phyloP scores from a whole-genome alignment of 2,329 filamentous ascomycete genomes.

The Neonectria coccinea region DNA sequence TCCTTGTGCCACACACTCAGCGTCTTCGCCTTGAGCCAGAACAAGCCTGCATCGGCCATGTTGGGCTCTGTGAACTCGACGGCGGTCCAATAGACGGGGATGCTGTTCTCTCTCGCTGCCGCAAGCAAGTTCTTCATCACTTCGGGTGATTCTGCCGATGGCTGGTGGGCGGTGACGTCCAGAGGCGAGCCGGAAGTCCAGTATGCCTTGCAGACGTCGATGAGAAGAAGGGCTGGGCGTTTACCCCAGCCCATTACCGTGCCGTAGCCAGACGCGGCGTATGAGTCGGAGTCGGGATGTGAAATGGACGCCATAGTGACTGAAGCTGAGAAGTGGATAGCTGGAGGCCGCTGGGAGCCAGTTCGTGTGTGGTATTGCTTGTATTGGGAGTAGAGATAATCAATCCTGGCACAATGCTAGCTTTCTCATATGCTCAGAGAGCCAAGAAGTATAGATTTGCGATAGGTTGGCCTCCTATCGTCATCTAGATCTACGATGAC shows the following conservation, averaged over 20 bases:
- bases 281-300: conserved; percentile 35
- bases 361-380: not conserved
- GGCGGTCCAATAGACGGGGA: conserved; percentile 58
- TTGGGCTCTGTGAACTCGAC: conserved; percentile 57
- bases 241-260: conserved; percentile 58
- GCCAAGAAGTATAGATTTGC: not conserved
- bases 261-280: conserved; percentile 52
- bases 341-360: not conserved
- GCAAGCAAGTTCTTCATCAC: conserved; percentile 55
- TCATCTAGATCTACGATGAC: not conserved
- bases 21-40: conserved; percentile 56
- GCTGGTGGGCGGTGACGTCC: conserved; percentile 23
- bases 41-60: conserved; percentile 59
- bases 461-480: not conserved
- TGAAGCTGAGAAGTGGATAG: not conserved
- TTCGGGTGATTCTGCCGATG: conserved; percentile 46
- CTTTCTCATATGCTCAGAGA: not conserved
- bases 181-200: conserved; percentile 57
- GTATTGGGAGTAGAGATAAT: not conserved
- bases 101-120: conserved; percentile 52
- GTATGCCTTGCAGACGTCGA: conserved; percentile 62
- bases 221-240: conserved; percentile 56
- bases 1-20: conserved; percentile 56
- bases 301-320: conserved; percentile 7
- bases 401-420: not conserved